Evolutionary conservation across 2,329 filamentous ascomycete genomes (phyloP).

Genomic region (Alternaria arbusti): DNA sequence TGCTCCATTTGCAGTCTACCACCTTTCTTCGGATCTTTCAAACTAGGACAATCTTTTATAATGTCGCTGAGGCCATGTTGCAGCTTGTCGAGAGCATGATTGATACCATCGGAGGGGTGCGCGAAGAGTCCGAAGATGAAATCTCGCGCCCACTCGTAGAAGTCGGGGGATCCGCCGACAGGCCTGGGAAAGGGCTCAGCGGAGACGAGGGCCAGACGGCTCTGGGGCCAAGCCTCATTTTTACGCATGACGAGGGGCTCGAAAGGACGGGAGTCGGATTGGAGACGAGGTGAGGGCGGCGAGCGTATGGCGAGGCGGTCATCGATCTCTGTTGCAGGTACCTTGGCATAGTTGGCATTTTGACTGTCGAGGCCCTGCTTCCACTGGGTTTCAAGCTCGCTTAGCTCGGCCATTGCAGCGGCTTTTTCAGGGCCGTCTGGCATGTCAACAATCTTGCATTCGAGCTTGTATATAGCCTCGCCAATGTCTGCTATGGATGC

Average conservation of each 20-base stretch:
- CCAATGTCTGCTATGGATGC: slow-evolving; percentile 32
- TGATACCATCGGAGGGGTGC: slow-evolving; percentile 8
- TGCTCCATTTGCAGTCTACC: slow-evolving; percentile 41
- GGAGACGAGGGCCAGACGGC: slow-evolving; percentile 67
- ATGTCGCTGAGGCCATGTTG: slow-evolving; percentile 38
- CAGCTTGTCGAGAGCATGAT: slow-evolving; percentile 34
- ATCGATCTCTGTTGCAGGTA: slow-evolving; percentile 26
- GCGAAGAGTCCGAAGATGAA: slow-evolving; percentile 30
- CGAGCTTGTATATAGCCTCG: slow-evolving; percentile 36
- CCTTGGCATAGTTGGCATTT: slow-evolving; percentile 4
- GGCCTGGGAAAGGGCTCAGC: slow-evolving; percentile 62
- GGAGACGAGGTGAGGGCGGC: slow-evolving; percentile 26
- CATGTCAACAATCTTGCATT: slow-evolving; percentile 33
- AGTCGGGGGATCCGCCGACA: slow-evolving; percentile 12
- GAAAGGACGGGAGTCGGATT: slow-evolving; percentile 72
- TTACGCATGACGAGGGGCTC: slow-evolving; percentile 69
- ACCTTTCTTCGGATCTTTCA: slow-evolving; percentile 41
- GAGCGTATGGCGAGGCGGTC: slow-evolving; percentile 36
- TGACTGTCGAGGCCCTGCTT: slow-evolving; percentile 2
- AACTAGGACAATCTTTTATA: slow-evolving; percentile 30
- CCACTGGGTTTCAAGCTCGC: slow-evolving; percentile 42
- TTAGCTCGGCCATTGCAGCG: slow-evolving; percentile 40
- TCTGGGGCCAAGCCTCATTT: slow-evolving; percentile 72
- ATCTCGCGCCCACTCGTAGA: slow-evolving; percentile 37
- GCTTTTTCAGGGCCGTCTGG: slow-evolving; percentile 30